phyloP scores from a whole-genome alignment of 1,284 basidiomycete genomes.

The Apiotrichum laibachii region DNA sequence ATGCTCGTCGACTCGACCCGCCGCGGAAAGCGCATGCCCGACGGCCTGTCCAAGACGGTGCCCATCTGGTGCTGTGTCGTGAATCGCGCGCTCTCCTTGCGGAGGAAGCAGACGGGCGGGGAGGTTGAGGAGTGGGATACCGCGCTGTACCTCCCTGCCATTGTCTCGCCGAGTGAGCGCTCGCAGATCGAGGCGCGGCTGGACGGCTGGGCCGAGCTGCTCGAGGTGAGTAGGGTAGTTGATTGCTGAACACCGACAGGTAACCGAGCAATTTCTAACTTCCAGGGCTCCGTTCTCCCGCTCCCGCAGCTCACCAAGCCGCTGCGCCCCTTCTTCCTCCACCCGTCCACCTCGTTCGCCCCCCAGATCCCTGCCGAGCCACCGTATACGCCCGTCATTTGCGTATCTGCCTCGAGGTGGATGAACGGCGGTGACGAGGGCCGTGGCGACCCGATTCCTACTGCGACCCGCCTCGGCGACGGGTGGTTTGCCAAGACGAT shows the following conservation, averaged over 20 bases:
- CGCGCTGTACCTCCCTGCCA: conserved; percentile 42
- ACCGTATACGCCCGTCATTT: conserved; percentile 47
- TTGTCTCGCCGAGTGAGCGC: conserved; percentile 47
- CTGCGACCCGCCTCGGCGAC: conserved; percentile 29
- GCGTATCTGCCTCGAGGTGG: conserved; percentile 48
- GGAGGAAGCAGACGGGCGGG: conserved; percentile 6
- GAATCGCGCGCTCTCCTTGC: conserved; percentile 63
- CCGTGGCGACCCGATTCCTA: conserved; percentile 32
- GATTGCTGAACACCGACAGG: background rate
- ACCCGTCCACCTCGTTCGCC: conserved; percentile 37
- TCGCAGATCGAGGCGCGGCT: conserved; percentile 55
- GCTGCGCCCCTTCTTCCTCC: conserved; percentile 51
- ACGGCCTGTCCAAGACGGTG: conserved; percentile 89
- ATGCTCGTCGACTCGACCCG: conserved; percentile 90
- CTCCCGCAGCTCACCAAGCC: conserved; percentile 43
- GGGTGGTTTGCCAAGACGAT: conserved; percentile 31
- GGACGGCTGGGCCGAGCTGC: conserved; percentile 67
- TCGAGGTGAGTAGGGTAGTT: conserved; percentile 50
- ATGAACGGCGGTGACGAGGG: conserved; percentile 23
- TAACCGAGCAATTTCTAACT: background rate
- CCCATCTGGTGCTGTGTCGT: conserved; percentile 95
- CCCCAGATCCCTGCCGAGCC: conserved; percentile 31
- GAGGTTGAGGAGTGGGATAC: conserved; percentile 33
- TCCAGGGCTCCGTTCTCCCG: conserved; percentile 43
- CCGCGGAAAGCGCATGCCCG: conserved; percentile 89